Conservation (phyloP, 2,329 filamentous ascomycete genomes). For the Mycosphaerella arachidis region DNA sequence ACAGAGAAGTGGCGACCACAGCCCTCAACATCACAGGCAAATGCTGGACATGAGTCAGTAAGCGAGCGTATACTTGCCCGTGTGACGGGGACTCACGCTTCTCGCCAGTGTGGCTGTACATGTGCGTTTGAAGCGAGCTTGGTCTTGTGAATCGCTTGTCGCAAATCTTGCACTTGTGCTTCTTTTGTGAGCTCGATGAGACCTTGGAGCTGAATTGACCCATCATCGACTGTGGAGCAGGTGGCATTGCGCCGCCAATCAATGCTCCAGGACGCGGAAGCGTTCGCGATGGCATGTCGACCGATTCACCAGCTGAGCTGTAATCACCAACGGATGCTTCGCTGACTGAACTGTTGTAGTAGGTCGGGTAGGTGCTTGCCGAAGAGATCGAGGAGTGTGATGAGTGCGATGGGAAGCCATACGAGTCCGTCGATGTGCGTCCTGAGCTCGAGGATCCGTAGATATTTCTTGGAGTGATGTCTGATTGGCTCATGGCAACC, state of each 20-base stretch:
- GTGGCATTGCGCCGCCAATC: slow-evolving; percentile 60
- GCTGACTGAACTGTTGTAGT: slow-evolving; percentile 76
- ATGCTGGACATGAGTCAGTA: slow-evolving; percentile 55
- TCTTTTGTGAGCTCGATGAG: slow-evolving; percentile 93
- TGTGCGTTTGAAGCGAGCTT: slow-evolving; percentile 91
- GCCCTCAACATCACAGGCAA: slow-evolving; percentile 87
- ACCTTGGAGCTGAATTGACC: slow-evolving; percentile 96
- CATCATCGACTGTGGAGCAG: slow-evolving; percentile 96
- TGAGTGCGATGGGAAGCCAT: slow-evolving; percentile 85
- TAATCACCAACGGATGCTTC: slow-evolving; percentile 87
- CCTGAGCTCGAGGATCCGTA: slow-evolving; percentile 64
- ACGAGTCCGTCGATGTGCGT: slow-evolving; percentile 75
- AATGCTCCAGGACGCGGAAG: slow-evolving; percentile 71
- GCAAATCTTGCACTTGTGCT: slow-evolving; percentile 99
- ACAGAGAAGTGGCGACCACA: slow-evolving; percentile 96
- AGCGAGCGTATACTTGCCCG: slow-evolving; percentile 2
- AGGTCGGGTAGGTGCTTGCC: slow-evolving; percentile 71
- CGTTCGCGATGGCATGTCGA: slow-evolving; percentile 78
- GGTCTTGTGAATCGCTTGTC: slow-evolving; percentile 95
- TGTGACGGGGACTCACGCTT: slow-evolving; percentile 68
- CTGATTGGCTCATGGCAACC: slow-evolving; percentile 84
- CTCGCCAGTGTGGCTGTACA: slow-evolving; percentile 97
- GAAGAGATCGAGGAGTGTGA: slow-evolving; percentile 86
- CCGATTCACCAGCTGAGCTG: slow-evolving; percentile 80
- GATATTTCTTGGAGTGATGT: slow-evolving; percentile 80